These are phyloP conservation scores for Leccinellum rugosiceps DNA, from an alignment of 768 basidiomycete species.

Conservation along the genomic window DNA sequence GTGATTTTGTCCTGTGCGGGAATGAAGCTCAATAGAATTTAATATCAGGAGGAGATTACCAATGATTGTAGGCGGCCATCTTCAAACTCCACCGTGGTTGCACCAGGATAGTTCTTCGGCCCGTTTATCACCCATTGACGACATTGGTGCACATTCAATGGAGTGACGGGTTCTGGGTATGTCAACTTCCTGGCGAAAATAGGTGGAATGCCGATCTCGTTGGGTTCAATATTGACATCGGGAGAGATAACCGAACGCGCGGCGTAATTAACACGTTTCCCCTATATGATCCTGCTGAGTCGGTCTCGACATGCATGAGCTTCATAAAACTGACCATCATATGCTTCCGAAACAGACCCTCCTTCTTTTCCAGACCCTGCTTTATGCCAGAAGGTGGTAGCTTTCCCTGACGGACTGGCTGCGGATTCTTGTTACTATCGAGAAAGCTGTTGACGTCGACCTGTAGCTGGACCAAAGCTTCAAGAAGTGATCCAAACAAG, in stretches of 20 bases:
- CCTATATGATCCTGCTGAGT: slow-evolving; percentile 44
- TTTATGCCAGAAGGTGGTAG: slow-evolving; percentile 92
- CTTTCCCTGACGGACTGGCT: slow-evolving; percentile 80
- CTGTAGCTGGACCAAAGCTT: slow-evolving; percentile 85
- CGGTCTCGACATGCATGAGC: background rate
- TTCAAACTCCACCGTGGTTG: slow-evolving; percentile 92
- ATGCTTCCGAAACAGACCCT: slow-evolving; percentile 94
- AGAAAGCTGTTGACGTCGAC: slow-evolving; percentile 95
- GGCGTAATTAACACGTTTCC: slow-evolving; percentile 98
- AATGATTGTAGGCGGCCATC: slow-evolving; percentile 86
- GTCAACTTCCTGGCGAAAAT: slow-evolving; percentile 96
- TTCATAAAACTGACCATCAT: slow-evolving; percentile 80
- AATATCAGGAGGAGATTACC: slow-evolving; percentile 36
- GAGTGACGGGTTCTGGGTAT: slow-evolving; percentile 95
- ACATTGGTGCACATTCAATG: slow-evolving; percentile 84
- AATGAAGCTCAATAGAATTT: slow-evolving; percentile 3
- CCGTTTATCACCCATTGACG: slow-evolving; percentile 90
- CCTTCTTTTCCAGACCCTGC: slow-evolving; percentile 97
- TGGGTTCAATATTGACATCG: slow-evolving; percentile 98
- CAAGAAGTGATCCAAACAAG: slow-evolving; percentile 67
- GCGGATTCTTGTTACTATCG: slow-evolving; percentile 94
- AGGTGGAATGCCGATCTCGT: slow-evolving; percentile 97
- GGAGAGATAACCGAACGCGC: slow-evolving; percentile 99
- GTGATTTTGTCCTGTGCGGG: slow-evolving; percentile 71
- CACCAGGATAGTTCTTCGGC: slow-evolving; percentile 85